Evolutionary conservation across 306 rosid genomes (phyloP).

Genomic region (Calophaca sinica): DNA sequence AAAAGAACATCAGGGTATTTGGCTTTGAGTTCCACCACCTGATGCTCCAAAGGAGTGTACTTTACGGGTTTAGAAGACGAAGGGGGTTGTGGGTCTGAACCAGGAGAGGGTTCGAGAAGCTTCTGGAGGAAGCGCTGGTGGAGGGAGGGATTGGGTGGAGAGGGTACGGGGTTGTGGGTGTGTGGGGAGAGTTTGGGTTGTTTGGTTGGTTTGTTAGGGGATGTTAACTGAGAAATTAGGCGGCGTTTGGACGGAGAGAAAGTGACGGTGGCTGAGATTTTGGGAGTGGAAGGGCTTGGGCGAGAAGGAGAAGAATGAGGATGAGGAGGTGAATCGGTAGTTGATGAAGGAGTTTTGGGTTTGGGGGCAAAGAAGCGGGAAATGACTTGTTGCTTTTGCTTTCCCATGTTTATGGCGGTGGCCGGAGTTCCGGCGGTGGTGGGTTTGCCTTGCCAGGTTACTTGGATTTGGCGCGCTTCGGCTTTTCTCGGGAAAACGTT

Average conservation of each 20-base stretch:
- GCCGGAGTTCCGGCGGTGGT: background rate
- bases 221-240: slow-evolving; percentile 57
- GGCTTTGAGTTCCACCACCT: slow-evolving; percentile 71
- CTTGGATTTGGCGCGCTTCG: slow-evolving; percentile 66
- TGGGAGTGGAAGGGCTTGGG: slow-evolving; percentile 67
- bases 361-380: slow-evolving; percentile 93
- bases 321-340: slow-evolving; percentile 47
- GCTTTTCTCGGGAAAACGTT: background rate
- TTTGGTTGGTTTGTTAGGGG: slow-evolving; percentile 57
- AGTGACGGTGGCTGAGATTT: slow-evolving; percentile 76
- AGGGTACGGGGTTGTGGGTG: slow-evolving; percentile 56
- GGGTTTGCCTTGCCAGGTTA: background rate
- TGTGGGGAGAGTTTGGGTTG: slow-evolving; percentile 68
- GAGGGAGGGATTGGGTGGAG: slow-evolving; percentile 56
- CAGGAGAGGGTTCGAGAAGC: slow-evolving; percentile 78
- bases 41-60: slow-evolving; percentile 81
- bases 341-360: slow-evolving; percentile 50
- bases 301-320: slow-evolving; percentile 19
- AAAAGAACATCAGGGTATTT: slow-evolving; percentile 85
- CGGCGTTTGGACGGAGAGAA: slow-evolving; percentile 90
- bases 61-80: slow-evolving; percentile 46
- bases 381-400: slow-evolving; percentile 85
- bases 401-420: slow-evolving; percentile 64
- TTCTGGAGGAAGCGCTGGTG: slow-evolving; percentile 78
- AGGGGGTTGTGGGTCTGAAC: slow-evolving; percentile 40